Base-by-base conservation (phyloP, 2,329 filamentous ascomycete genomes). In the Aureobasidium uvarum region DNA sequence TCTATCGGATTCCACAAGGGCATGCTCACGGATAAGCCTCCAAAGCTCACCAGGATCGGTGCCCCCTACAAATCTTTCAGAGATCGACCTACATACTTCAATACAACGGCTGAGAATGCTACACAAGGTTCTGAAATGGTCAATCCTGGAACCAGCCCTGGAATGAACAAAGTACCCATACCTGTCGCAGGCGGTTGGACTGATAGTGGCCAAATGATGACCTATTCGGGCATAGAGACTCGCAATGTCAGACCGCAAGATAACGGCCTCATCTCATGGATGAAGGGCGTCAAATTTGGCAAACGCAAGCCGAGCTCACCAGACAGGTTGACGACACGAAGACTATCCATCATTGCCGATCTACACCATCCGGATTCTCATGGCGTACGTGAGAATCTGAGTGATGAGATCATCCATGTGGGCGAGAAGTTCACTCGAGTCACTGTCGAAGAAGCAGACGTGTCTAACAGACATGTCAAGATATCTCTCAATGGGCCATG, bases 31-130 rank as follows among this genome's bases (percentile, higher is more conserved):
- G 83, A 83, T 7, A 86, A 86, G 45, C 88, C 85, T 62, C 20
- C 51, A 38, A 38, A 54, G 20, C 79, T 93, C 48, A 96, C 92
- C 14, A 86, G 93, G n/a, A 88, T 88, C 74, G 92, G 92, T 13
- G 92, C 93, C 6, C 80, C 84, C 2, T 97, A 97, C 79, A 91
- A 89, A 74, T 94, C 91, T 0, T 97, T 94, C 72, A 87, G 91
- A 52, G 87, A 92, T 46, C 82, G 50, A 14, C 54, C 43, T 18
- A 13, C 46, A 6, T 43, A 54, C 23, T 43, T 33, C 10, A 33
- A 16, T 10, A 50, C 45, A 25, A 14, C 36, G 18, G 63, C 36
- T 14, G 48, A 63, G 10, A 45, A 25, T 18, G 45, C 38, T 0
- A 25, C 38, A 33, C 51, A 43, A 51, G 52, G 52, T 0, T 7